phyloP scores from a whole-genome alignment of 1,284 basidiomycete genomes.

The Quambalaria eucalypti region DNA sequence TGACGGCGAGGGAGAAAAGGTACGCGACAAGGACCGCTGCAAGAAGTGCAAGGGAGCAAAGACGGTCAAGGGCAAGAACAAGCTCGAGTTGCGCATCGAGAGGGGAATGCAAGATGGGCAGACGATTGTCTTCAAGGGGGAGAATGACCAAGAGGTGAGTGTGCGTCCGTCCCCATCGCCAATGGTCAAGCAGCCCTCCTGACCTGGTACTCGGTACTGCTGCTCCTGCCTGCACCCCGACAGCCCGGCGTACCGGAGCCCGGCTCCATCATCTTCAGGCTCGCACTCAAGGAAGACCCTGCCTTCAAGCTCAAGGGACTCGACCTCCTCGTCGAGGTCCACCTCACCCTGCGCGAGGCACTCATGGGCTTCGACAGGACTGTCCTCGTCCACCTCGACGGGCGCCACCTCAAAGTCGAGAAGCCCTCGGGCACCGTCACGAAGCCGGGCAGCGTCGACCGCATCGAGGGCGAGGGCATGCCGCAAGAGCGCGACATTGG shows the following conservation, averaged over 20 bases:
- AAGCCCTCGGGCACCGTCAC: conserved; percentile 20
- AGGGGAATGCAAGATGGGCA: conserved; percentile 79
- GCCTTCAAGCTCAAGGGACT: conserved; percentile 72
- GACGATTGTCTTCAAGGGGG: conserved; percentile 74
- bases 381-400: conserved; percentile 42
- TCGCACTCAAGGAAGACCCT: conserved; percentile 62
- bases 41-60: conserved; percentile 89
- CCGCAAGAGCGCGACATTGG: conserved; percentile 24
- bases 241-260: conserved; percentile 14
- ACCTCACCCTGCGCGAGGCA: conserved; percentile 29
- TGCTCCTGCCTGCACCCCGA: neutral
- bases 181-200: neutral
- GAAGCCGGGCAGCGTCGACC: conserved; percentile 30
- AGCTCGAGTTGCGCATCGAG: conserved; percentile 56
- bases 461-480: conserved; percentile 39
- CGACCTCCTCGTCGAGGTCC: conserved; percentile 64
- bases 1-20: conserved; percentile 65
- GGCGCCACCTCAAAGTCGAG: conserved; percentile 28
- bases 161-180: no score
- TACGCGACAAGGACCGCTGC: conserved; percentile 87
- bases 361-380: conserved; percentile 37
- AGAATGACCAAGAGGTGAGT: conserved; percentile 76
- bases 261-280: conserved; percentile 63
- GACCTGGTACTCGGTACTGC: conserved; percentile 16
- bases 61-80: conserved; percentile 74